Conservation (phyloP, 2,329 filamentous ascomycete species). For the Plectosphaerella plurivora region DNA sequence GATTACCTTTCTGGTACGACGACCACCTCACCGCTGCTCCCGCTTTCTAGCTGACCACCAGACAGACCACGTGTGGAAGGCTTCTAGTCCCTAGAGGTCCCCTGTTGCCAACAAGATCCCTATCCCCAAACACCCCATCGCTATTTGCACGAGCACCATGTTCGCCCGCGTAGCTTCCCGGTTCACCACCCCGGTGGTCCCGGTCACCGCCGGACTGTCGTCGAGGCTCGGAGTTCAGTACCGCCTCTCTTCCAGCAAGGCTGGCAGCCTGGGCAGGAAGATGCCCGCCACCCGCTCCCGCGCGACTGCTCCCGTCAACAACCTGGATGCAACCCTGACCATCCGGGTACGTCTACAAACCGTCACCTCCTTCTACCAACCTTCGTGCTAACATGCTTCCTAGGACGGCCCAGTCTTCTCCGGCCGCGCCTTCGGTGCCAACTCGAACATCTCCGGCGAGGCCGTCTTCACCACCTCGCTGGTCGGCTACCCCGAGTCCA, state of each 20-base stretch:
- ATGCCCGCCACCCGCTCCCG: constrained; percentile 56
- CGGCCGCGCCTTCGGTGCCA: constrained; percentile 93
- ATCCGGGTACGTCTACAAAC: constrained; percentile 64
- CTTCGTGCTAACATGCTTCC: constrained; percentile 13
- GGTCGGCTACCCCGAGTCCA: constrained; percentile 94
- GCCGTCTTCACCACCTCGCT: constrained; percentile 98
- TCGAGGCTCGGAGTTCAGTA: constrained; percentile 22
- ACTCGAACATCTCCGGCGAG: constrained; percentile 94
- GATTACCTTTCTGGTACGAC: constrained; percentile 72
- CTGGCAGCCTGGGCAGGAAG: constrained; percentile 65
- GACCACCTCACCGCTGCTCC: constrained; percentile 7
- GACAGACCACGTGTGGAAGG: constrained; percentile 50
- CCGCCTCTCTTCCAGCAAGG: constrained; percentile 36
- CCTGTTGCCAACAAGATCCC: constrained; percentile 10
- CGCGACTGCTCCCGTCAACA: constrained; percentile 61
- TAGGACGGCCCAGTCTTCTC: constrained; percentile 93
- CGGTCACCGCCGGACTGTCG: constrained; percentile 32
- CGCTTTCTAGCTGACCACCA: not conserved
- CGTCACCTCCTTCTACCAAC: not conserved
- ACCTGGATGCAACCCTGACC: constrained; percentile 85
- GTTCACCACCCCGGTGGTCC: constrained; percentile 49
- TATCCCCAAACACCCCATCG: not conserved
- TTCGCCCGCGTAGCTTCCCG: constrained; percentile 52
- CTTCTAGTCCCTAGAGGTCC: constrained; percentile 40
- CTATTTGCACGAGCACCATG: constrained; percentile 38